phyloP scores from a whole-genome alignment of 2,329 filamentous ascomycete genomes.

The Neocatenulostroma microsporum region DNA sequence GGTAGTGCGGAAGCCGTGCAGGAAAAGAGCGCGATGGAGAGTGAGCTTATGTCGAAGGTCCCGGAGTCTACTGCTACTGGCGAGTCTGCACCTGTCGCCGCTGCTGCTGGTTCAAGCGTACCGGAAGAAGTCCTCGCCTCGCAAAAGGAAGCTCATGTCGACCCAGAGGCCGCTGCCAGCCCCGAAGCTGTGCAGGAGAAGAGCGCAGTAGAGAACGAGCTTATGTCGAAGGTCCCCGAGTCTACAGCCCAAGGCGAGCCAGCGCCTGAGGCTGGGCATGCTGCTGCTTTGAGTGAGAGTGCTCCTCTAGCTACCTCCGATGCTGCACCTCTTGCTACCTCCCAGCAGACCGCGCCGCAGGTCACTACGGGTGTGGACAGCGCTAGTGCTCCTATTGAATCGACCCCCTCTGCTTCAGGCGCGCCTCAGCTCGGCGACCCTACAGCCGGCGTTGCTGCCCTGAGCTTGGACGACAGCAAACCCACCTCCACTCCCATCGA shows the following conservation, averaged over 20 bases:
- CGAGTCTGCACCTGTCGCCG: constrained; percentile 35
- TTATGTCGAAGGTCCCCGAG: constrained; percentile 53
- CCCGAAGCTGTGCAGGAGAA: constrained; percentile 65
- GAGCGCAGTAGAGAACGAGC: constrained; percentile 63
- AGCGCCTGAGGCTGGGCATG: constrained; percentile 29
- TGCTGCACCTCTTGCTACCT: too few relatives aligned
- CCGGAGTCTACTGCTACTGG: constrained; percentile 34
- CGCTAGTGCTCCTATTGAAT: constrained; percentile 24
- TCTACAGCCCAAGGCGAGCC: constrained; percentile 37
- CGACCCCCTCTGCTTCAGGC: too few relatives aligned
- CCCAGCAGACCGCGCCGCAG: constrained; percentile 20
- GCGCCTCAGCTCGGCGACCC: constrained; percentile 26
- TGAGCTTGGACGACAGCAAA: constrained; percentile 21
- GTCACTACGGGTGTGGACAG: constrained; percentile 36
- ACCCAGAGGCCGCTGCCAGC: constrained; percentile 65
- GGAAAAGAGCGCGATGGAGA: constrained; percentile 67
- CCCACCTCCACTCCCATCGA: constrained; percentile 10
- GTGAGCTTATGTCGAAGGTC: constrained; percentile 61
- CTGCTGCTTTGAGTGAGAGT: constrained; percentile 31
- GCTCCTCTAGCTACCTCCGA: constrained; percentile 19
- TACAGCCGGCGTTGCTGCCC: constrained; percentile 18
- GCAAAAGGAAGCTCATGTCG: constrained; percentile 31
- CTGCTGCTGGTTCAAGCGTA: constrained; percentile 6
- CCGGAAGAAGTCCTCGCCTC: too few relatives aligned
- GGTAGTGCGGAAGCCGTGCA: constrained; percentile 60